Evolutionary conservation across 2,329 filamentous ascomycete species (phyloP), one percentile per base, ranked within the genome.

Genomic region (Trichothecium roseum): DNA sequence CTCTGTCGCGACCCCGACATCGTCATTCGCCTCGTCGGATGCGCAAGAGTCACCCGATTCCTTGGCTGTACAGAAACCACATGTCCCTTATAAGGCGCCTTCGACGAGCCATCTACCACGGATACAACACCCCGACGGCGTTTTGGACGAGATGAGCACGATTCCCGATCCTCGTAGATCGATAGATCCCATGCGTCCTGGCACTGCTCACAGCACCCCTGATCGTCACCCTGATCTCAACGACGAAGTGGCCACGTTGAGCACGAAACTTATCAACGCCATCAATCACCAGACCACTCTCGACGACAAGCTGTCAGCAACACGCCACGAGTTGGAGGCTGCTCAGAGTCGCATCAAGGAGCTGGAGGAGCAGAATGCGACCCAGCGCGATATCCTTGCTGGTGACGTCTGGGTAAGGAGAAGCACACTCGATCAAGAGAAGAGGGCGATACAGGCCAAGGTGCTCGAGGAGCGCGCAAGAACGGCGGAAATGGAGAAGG

Each of bases 201-300:
- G 36, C 12, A 18, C 13, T 12, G 16, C 37, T 7, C 13, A 18
- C 6, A 27, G 29, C 39, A 40, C 49, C 28, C 30, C 60, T 2
- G 48, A 51, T 6, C 68, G 64, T 30, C 70, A 75, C 41, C 69
- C 72, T 5, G 74, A 75, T 38, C 60, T 78, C 16, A 69, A 69
- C 44, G 65, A 73, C 39, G 91, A 96, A 59, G 85, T 98, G 18
- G 84, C 89, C 7, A 78, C 84, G 6, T 68, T 98, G 22, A 96
- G 87, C 60, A 89, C 87, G 33, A 98, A 98, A 59, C 77, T 98
- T 43, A 89, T 98, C 48, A 89, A 91, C 52, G 89, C 91, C 30
- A 95, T 98, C 60, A 98, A 98, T 55, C 83, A 94, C 57, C 88
- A 95, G 59, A 95, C 88, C 7, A 80, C 74, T 16, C 72, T 98